Base-by-base conservation (phyloP, 2,329 filamentous ascomycete species). In the Claviceps sp. region DNA sequence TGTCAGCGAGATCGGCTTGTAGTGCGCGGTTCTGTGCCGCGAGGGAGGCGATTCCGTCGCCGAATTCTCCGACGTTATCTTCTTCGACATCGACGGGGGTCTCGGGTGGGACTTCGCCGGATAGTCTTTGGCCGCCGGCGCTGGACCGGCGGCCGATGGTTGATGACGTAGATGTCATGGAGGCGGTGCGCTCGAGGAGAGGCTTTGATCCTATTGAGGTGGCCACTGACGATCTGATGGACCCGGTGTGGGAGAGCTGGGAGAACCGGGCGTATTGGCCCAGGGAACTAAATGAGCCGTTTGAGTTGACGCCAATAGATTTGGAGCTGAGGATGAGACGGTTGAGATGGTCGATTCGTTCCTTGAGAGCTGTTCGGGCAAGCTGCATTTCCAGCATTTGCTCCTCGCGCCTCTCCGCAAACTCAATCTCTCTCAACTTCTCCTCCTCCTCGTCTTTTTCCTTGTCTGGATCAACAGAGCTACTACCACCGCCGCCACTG, bases 341-440 rank as follows among this genome's bases (percentile, higher is more conserved):
- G 68, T 97, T 98, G 47, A 98, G 75, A 67, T 98, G 93, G 65
- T 96, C 90, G 60, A 98, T 98, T 34, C 93, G 84, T 72, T 98
- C 93, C 67, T 97, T 98, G 51, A 98, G 72, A 0, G 93, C 93
- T 1, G 93, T 98, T 43, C 93, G 82, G 36, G 93, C 93, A 47
- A 98, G 78, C 65, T 98, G 93, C 87, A 98, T 97, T 68, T 98
- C 93, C 51, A 98, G 76, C 78, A 98, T 91, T 67, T 98, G 93
- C 70, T 97, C 93, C 64, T 96, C 90, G 59, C 96, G 93, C 41
- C 89, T 82, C 58, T 88, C 80, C 58, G 89, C 84, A 7, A 87
- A 86, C 67, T 96, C 88, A 59, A 85, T 81, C 65, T 93, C 84
- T 18, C 83, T 76, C 42, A 75, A 82, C 58, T 83, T 79, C 61